Conservation (phyloP, 1,139 yeast genomes). For the Magnusiomyces paraingens region DNA sequence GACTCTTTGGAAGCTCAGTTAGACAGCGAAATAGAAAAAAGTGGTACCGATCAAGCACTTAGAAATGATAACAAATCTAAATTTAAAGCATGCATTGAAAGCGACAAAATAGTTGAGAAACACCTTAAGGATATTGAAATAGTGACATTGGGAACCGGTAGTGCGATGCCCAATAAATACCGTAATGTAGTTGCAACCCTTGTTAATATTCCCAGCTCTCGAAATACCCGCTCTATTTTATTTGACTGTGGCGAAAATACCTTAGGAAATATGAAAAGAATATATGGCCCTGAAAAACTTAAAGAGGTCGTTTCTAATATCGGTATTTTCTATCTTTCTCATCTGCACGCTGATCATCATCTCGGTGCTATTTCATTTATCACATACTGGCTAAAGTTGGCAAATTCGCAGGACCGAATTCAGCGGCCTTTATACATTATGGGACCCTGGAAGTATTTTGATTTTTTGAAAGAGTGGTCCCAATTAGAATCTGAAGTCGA, state of each 20-base stretch:
- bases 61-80: constrained; percentile 6
- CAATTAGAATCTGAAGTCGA: constrained; percentile 46
- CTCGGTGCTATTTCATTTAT: constrained; percentile 71
- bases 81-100: neutral
- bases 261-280: constrained; percentile 61
- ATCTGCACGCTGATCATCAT: constrained; percentile 96
- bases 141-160: constrained; percentile 86
- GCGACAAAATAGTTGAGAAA: neutral
- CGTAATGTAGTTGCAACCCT: constrained; percentile 68
- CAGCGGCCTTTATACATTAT: constrained; percentile 45
- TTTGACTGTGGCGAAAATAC: constrained; percentile 96
- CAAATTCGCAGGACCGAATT: constrained; percentile 21
- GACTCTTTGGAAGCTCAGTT: constrained; percentile 3
- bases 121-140: constrained; percentile 42
- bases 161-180: constrained; percentile 79
- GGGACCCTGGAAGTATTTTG: constrained; percentile 69
- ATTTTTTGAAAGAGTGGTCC: constrained; percentile 67
- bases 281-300: constrained; percentile 45
- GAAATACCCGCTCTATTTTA: constrained; percentile 30
- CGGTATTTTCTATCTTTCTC: constrained; percentile 66
- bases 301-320: constrained; percentile 49
- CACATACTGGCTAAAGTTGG: constrained; percentile 53
- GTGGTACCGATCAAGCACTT: constrained; percentile 2
- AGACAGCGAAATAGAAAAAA: neutral
- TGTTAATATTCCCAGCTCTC: constrained; percentile 6